Percentiles rank a stretch among this genome's conserved stretches.
These are phyloP conservation scores for Vaucheria bursata DNA, from an alignment of 352 stramenopile species.

Conservation along the genomic window DNA sequence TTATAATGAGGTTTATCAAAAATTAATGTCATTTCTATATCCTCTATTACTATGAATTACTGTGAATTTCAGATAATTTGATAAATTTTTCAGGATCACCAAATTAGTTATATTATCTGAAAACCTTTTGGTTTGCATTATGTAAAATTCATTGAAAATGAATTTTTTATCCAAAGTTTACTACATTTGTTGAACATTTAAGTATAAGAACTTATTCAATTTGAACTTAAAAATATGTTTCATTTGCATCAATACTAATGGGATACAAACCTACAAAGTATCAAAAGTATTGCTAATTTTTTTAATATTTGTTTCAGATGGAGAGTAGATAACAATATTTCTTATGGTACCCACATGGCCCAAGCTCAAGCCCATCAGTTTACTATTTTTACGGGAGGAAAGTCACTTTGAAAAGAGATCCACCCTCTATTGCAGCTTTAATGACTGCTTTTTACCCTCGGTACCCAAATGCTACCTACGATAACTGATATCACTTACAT, in stretches of 20 bases:
- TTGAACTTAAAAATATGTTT: background rate
- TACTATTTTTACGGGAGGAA: slow-evolving; percentile 91
- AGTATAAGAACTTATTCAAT: background rate
- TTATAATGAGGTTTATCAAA: no score
- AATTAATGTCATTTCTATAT: no score
- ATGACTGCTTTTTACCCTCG: slow-evolving; percentile 87
- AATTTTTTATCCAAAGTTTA: background rate
- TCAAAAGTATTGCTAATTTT: background rate
- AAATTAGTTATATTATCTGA: no score
- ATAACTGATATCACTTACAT: slow-evolving; percentile 48
- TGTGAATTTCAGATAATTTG: no score
- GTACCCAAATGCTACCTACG: slow-evolving; percentile 35
- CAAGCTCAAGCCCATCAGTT: slow-evolving; percentile 79
- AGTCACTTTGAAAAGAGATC: slow-evolving; percentile 66
- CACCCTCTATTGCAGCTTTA: slow-evolving; percentile 80
- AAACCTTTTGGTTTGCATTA: no score
- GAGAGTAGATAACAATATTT: slow-evolving; percentile 55
- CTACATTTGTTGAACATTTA: background rate
- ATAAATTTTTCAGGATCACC: no score
- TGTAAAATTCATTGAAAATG: no score
- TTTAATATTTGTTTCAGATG: background rate
- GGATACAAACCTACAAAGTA: background rate
- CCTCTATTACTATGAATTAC: no score
- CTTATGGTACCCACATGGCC: slow-evolving; percentile 90
- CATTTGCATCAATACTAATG: background rate